Base-by-base conservation (phyloP, 2,329 filamentous ascomycete genomes). In the Capronia epimyces region DNA sequence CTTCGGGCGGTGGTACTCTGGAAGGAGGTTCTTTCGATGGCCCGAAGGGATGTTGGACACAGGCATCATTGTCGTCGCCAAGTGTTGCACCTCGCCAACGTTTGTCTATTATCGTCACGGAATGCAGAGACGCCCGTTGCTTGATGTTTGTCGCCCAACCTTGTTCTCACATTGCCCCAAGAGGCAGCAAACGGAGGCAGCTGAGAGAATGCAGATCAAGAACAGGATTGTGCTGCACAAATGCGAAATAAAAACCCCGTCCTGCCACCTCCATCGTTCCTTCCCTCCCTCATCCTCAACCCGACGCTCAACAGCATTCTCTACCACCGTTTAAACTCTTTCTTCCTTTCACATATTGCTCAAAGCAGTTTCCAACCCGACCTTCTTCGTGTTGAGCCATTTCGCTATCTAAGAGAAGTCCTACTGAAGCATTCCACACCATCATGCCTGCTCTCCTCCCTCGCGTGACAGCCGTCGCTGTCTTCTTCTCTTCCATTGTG, bases 1-100 rank as follows among this genome's bases (percentile, higher is more conserved):
- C 21, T 46, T 36, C 9, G 39, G n/a, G 15, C 22, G 9, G 50
- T 41, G 25, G 44, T 20, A 39, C 50, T 56, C 53, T 53, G 48
- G 52, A 55, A 55, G 44, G 39, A 47, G 12, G 27, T n/a, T 32
- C 24, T 22, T 43, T 37, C 24, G n/a, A 2, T 18, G 22, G 18
- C 15, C 20, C 16, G 27, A 27, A 12, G 12, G 16, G 29, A 31
- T 43, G 42, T 49, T 16, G 41, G 32, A 46, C 20, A 24, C 34
- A 41, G 22, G 15, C 27, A 29, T 16, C 10, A 20, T 20, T 42
- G n/a, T 34, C 37, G 21, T 25, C 15, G 13, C 37, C 15, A 18
- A 24, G 34, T 40, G 22, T 36, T 27, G 37, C 39, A 25, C 20
- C 3, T 21, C 25, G 16, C 24, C 22, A 12, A 46, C 39, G 34